Evolutionary conservation across 768 basidiomycete species (phyloP), one percentile per base, ranked within the genome.

Genomic region (Termitomyces heimii): DNA sequence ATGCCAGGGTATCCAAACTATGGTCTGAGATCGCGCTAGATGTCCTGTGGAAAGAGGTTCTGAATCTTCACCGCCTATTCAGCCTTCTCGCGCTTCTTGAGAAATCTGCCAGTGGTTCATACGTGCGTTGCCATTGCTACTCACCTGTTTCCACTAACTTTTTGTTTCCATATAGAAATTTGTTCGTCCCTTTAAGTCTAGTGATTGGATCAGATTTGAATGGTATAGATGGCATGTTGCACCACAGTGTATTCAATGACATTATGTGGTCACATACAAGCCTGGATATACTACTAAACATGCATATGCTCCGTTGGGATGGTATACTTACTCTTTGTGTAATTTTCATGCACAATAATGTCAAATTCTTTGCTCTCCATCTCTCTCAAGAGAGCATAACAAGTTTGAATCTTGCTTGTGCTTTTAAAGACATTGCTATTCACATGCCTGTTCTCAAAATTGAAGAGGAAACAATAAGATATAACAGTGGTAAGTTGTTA

Each of bases 21-120:
- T 88, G 86, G 86, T 82, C 80, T 1, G 76, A 81, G 12, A 67
- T 82, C 26, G 81, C 83, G 1, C 67, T 86, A 55, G 80, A 85
- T 63, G 63, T 70, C n/a, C 65, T 86, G 0, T 88, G 86, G 86
- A 73, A 69, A 53, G 76, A 83, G 2, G 76, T 85, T 7, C 67
- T 73, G 51, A 73, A 80, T 58, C 66, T 82, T 1, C 53, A 68
- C 31, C 70, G 68, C 10, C 70, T 87, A 8, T 79, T 86, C 60
- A 62, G 66, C 13, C 56, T 84, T 4, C 73, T 87, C 10, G 76
- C 76, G 12, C 82, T 83, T 0, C 69, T 83, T 54, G 59, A 64
- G 13, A 60, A 43, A 26, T 37, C 24, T 29, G 57, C 52, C 1
- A 56, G 58, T 14, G 58, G 65, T 66, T 68, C 49, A 68, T 73